These are phyloP conservation scores for Tetrahymena thermophila DNA, from an alignment of 73 alveolate species.

Conservation along the genomic window DNA sequence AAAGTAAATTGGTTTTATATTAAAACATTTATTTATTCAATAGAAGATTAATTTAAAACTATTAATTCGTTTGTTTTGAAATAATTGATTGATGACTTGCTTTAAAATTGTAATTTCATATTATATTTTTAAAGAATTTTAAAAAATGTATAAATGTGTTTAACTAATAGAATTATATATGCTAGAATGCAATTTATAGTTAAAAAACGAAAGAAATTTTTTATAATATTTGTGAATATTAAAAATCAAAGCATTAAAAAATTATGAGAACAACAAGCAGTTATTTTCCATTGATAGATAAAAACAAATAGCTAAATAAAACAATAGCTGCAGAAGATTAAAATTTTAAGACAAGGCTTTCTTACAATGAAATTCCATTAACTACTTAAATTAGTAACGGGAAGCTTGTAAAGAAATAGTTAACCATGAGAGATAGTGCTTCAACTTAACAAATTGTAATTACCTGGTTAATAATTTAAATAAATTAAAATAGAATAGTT, in stretches of 20 bases:
- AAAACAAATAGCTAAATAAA: not conserved
- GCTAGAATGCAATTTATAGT: not conserved
- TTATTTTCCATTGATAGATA: not conserved
- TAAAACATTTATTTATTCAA: too few species aligned
- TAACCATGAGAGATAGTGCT: not conserved
- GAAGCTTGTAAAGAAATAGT: not conserved
- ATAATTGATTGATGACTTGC: not conserved
- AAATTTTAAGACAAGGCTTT: not conserved
- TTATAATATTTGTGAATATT: not conserved
- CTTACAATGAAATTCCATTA: not conserved
- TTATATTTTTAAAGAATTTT: too few species aligned
- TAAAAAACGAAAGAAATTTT: not conserved
- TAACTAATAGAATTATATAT: not conserved
- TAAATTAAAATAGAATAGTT: not conserved
- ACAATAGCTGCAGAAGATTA: not conserved
- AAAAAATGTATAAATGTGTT: not conserved
- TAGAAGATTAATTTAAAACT: too few species aligned
- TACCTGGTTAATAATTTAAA: not conserved
- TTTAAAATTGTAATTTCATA: not conserved
- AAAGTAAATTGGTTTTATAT: too few species aligned
- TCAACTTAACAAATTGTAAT: not conserved
- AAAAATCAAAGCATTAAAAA: not conserved
- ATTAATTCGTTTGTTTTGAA: too few species aligned
- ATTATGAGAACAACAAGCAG: not conserved
- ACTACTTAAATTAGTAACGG: not conserved